Base-by-base conservation (phyloP, 2,329 filamentous ascomycete genomes). In the Xylaria hypoxylon region DNA sequence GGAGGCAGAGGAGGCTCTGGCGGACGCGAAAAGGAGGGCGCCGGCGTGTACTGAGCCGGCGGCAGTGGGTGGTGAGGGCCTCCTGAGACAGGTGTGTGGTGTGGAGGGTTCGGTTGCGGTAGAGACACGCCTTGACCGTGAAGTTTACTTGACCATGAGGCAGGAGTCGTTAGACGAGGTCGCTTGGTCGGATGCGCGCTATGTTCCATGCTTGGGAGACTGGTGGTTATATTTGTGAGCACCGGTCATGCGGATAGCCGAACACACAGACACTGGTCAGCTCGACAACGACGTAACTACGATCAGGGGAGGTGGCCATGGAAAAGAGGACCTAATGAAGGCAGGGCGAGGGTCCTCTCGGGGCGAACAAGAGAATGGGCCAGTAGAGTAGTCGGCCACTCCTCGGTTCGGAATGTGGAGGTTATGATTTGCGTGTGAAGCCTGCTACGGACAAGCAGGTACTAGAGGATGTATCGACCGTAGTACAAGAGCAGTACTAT, bases 151-250 rank as follows among this genome's bases (percentile, higher is more conserved):
- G 79, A 76, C 82, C 81, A 81, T 77, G 84, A 84, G 77, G 82
- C 77, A 78, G 75, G 77, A 74, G 79, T 79, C 72, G 78, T 79
- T 72, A 88, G 81, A 80, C 87, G 86, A 77, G 84, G 84, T 76
- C 87, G 86, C 82, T 89, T 89, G 76, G 78, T 80, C 75, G 88
- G 86, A 75, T 85, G 85, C 79, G 79, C 83, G 79, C 81, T 84
- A 81, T 81, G 80, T 80, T 89, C 87, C 87, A 89, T 89, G 83
- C 80, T 86, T 78, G 78, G 75, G 74, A 75, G 61, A 64, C 59
- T 59, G 64, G 59, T 60, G 66, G 57, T 79, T 81, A 83, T 81
- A 82, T 77, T 75, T 76, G 33, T 59, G 72, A 68, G 68, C 70
- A 74, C 73, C 73, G 73, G 73, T 76, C 75, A 77, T 73, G 74